Percentiles rank a stretch among this genome's conserved stretches.
Evolutionary conservation across 768 basidiomycete species (phyloP).

Genomic region (Agaricus blazei): DNA sequence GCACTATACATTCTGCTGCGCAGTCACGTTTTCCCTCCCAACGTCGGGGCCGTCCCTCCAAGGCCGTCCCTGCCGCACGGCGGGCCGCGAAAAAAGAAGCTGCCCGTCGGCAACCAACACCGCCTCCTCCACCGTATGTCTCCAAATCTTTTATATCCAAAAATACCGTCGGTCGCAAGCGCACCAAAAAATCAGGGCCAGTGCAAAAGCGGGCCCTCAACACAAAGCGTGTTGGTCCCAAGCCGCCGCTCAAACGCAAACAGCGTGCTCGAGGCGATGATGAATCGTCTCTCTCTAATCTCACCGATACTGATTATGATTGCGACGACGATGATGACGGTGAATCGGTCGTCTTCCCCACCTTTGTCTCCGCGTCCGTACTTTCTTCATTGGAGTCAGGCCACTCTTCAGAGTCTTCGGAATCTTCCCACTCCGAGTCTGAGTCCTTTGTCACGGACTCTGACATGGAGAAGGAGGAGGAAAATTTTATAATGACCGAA

Average conservation of each 20-base stretch:
- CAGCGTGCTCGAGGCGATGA: slow-evolving; percentile 17
- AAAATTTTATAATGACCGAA: slow-evolving; percentile 50
- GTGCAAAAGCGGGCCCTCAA: slow-evolving; percentile 13
- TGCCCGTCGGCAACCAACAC: not conserved
- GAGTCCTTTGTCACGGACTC: slow-evolving; percentile 50
- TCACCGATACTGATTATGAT: slow-evolving; percentile 30
- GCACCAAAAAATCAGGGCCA: slow-evolving; percentile 14
- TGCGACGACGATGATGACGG: slow-evolving; percentile 27
- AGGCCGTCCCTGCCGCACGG: slow-evolving; percentile 32
- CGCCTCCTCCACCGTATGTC: slow-evolving; percentile 1
- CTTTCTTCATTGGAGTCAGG: slow-evolving; percentile 34
- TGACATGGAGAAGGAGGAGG: slow-evolving; percentile 57
- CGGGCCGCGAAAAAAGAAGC: slow-evolving; percentile 19
- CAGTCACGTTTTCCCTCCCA: slow-evolving; percentile 27
- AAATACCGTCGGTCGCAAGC: slow-evolving; percentile 11
- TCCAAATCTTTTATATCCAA: slow-evolving; percentile 5
- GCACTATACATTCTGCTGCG: slow-evolving; percentile 13
- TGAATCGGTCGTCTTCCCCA: slow-evolving; percentile 47
- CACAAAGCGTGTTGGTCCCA: not conserved
- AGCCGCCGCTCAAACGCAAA: slow-evolving; percentile 8
- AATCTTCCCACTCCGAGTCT: slow-evolving; percentile 39
- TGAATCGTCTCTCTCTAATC: slow-evolving; percentile 26
- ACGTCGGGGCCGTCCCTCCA: slow-evolving; percentile 56
- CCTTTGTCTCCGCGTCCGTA: slow-evolving; percentile 63
- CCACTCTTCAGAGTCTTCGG: slow-evolving; percentile 47